Evolutionary conservation across 768 basidiomycete genomes (phyloP).

Genomic region (Coprinellus micaceus): DNA sequence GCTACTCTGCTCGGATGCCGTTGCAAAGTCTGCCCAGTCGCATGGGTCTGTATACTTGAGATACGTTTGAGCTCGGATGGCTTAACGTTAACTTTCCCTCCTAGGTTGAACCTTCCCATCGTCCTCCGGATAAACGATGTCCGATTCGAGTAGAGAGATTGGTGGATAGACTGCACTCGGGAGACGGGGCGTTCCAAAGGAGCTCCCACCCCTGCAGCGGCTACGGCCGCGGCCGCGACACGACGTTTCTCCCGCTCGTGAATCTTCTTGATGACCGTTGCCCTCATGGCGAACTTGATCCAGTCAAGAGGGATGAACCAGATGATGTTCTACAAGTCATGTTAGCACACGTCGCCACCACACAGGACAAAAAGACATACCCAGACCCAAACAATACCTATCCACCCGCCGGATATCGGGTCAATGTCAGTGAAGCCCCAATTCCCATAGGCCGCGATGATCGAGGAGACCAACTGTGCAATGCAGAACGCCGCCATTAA

Average conservation of each 20-base stretch:
- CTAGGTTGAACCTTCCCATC: slow-evolving; percentile 85
- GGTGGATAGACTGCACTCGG: slow-evolving; percentile 85
- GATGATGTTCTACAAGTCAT: slow-evolving; percentile 67
- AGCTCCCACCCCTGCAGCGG: slow-evolving; percentile 50
- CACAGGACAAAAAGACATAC: slow-evolving; percentile 41
- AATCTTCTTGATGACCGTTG: slow-evolving; percentile 81
- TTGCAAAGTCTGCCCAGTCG: slow-evolving; percentile 73
- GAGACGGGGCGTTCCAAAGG: slow-evolving; percentile 86
- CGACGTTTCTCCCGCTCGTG: slow-evolving; percentile 66
- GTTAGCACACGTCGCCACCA: neutral
- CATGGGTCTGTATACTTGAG: slow-evolving; percentile 79
- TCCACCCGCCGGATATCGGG: slow-evolving; percentile 86
- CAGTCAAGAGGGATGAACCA: slow-evolving; percentile 96
- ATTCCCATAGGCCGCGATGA: slow-evolving; percentile 91
- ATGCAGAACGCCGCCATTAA: slow-evolving; percentile 88
- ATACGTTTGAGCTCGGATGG: slow-evolving; percentile 84
- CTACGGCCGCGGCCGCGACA: slow-evolving; percentile 35
- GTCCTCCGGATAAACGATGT: slow-evolving; percentile 90
- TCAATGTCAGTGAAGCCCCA: slow-evolving; percentile 91
- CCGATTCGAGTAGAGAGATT: slow-evolving; percentile 93
- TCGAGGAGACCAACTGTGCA: slow-evolving; percentile 91
- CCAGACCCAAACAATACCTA: slow-evolving; percentile 97
- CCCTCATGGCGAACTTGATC: slow-evolving; percentile 97
- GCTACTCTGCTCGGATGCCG: slow-evolving; percentile 54
- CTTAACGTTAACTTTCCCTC: slow-evolving; percentile 73